Evolutionary conservation across 192 early-diverging fungal genomes (phyloP), one percentile per base, ranked within the genome.

Genomic region (Rhizophlyctis rosea): DNA sequence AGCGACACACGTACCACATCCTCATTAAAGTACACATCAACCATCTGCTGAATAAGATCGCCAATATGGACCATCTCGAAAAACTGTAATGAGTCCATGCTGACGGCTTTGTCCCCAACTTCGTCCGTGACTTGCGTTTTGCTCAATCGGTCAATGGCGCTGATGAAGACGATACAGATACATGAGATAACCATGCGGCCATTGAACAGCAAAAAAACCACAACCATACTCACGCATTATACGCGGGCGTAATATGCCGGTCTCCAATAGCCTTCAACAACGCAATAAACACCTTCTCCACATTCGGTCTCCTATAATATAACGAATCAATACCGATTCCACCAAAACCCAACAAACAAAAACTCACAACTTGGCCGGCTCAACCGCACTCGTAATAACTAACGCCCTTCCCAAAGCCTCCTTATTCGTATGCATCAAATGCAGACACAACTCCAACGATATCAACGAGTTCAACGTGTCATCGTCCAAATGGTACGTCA

Each of bases 51-150:
- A 30, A 90, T 87, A 52, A 97, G 71, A 76, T 98, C 96, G 21
- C 88, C 88, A 49, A 98, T 79, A 74, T 98, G 96, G 16, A 97
- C 87, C 36, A 98, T 75, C 67, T 94, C 96, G 72, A 96, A 94
- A 69, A 97, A 97, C 54, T 92, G 89, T 31, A 86, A 70, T 47
- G 81, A 88, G 47, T 81, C 83, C 48, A 86, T 81, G 53, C 68
- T 73, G 49, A 78, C 74, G 35, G 73, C 49, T 54, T 75, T 73
- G 30, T 65, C 68, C 34, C 62, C 75, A 62, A 72, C 49, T 3
- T 52, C 57, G 57, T 75, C 71, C 16, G 68, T 56, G 24, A 76
- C 69, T 31, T 59, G 31, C 23, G 79, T 62, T 13, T 59, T 68
- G 36, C 56, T 64, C 30, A 81, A 64, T 24, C 67, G 56, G 0